Base-by-base conservation (phyloP, 306 rosid genomes). In the Alnus rubra region DNA sequence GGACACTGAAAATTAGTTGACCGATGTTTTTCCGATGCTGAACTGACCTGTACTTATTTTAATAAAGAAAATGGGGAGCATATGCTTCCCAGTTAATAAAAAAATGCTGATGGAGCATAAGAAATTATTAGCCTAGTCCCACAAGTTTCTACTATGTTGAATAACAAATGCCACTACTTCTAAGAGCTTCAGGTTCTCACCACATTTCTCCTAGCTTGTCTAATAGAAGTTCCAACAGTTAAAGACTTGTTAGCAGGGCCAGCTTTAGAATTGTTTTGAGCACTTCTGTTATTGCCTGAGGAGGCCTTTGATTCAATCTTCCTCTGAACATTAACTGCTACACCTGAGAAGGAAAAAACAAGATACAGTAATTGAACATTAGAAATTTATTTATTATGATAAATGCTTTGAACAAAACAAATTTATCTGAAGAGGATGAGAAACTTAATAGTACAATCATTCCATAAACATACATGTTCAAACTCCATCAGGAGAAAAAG, bases 161-260 rank as follows among this genome's bases (percentile, higher is more conserved):
- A 68, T 18, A 42, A 10, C 4, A 50, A 51, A 78, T 81, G 31
- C 71, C 73, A 71, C 51, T 69, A 84, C 69, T 74, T 59, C 58
- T 53, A 44, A 65, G 71, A 80, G 71, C 75, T 84, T 65, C 70
- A 63, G 79, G 76, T 79, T 74, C 98, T 85, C 79, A 95, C 98
- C 90, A 74, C 82, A 80, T 80, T 80, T 81, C 88, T 92, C 83
- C 83, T 85, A 76, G 89, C 83, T 71, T 42, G 87, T 35, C 71
- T 83, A 72, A 84, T 37, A 75, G 86, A 65, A 77, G 84, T 82
- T 86, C 88, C 82, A 76, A 86, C 52, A 76, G 82, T 67, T 54
- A 87, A 79, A 62, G 80, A 69, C 76, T 88, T 92, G 54, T 82
- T 80, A 18, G 84, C 85, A 53, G 13, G 67, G 39, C 65, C 78